phyloP scores from a whole-genome alignment of 2,329 filamentous ascomycete genomes.

The Diaporthe vaccinii region DNA sequence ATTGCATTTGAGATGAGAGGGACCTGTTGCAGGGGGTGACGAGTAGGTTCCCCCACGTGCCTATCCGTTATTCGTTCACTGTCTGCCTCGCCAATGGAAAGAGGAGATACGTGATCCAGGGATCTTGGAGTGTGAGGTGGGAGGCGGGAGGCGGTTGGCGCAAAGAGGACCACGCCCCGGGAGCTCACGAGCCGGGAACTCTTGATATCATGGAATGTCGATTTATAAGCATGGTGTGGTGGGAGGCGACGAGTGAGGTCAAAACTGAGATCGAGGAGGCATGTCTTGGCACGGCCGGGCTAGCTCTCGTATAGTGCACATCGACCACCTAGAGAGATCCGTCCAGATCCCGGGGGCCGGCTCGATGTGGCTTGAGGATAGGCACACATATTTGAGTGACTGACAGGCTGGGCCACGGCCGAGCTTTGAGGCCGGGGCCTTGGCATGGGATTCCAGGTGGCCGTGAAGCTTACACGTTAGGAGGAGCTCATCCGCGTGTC shows the following conservation, averaged over 20 bases:
- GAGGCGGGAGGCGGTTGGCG: too few species aligned
- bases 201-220: neutral
- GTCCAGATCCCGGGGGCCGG: slow-evolving; percentile 1
- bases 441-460: neutral
- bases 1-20: neutral
- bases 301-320: neutral
- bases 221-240: neutral
- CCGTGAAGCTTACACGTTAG: neutral
- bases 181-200: neutral
- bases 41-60: neutral
- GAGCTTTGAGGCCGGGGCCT: neutral
- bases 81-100: neutral
- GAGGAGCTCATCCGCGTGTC: neutral
- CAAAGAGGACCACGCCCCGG: too few species aligned
- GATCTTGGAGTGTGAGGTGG: too few species aligned
- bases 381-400: neutral
- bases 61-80: slow-evolving; percentile 2
- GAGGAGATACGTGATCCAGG: neutral
- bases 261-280: neutral
- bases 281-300: neutral
- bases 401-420: neutral
- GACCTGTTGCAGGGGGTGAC: neutral
- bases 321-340: neutral
- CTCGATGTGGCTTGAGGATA: slow-evolving; percentile 3
- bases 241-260: neutral